Evolutionary conservation across 2,329 filamentous ascomycete species (phyloP), one percentile per base, ranked within the genome.

Genomic region (Monilinia laxa): DNA sequence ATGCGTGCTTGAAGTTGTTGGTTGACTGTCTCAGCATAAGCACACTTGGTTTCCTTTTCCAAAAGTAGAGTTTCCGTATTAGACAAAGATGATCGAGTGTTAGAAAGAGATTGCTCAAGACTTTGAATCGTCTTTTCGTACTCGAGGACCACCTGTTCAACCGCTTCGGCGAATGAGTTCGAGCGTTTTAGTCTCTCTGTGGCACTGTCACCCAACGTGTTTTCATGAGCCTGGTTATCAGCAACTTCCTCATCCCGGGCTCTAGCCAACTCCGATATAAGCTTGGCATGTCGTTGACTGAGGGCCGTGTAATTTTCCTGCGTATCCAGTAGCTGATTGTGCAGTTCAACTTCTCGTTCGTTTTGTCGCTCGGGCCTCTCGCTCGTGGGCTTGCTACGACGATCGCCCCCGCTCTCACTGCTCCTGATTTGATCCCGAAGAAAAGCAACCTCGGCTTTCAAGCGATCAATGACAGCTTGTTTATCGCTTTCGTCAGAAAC

Each of bases 121-220:
- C 87, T 90, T 77, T 98, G 93, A 60, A 99, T 99, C 0, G 96
- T 99, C 83, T 96, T 98, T 78, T 99, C 96, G 76, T 99, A 99
- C 79, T 99, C 95, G 59, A 98, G 81, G 3, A 99, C 92, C 28
- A 99, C 92, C 75, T 96, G 91, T 75, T 99, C 95, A 25, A 99
- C 94, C 38, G 94, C 94, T 76, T 96, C 90, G 1, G 94, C 93
- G 76, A 99, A 98, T 0, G 92, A 96, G 76, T 96, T 97, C 23
- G 96, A 99, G 52, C 95, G 89, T 76, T 97, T 96, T 70, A 98
- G 81, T 64, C 95, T 86, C 76, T 97, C 93, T 31, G 93, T 89
- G 0, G 93, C 92, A 72, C 83, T 91, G 76, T 94, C 92, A 65
- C 88, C 91, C 20, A 89, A 81, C 16, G 87, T 84, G 63, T 88